Base-by-base conservation (phyloP, 1,139 yeast species). In the Hemisphaericaspora xylofermentans region DNA sequence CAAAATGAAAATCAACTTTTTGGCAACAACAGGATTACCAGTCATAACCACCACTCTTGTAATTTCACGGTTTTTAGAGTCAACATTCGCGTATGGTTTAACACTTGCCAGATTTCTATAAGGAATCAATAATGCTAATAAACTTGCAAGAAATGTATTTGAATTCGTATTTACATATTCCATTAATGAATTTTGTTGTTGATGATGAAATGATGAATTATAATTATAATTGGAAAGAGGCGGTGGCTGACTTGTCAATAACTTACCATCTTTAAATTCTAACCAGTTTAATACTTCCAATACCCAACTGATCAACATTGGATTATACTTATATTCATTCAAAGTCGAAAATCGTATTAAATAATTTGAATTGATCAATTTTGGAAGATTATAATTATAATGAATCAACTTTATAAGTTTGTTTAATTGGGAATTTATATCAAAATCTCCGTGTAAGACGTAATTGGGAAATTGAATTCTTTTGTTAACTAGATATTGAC, bases 11-110 rank as follows among this genome's bases (percentile, higher is more conserved):
- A 80, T 61, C 43, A 80, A 60, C 52, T 78, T 79, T 50, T 79
- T 80, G 0, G 85, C 84, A 8, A 80, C 82, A 22, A 74, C 74
- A 17, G 82, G 79, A 50, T 80, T 80, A 6, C 81, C 78, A 0
- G 85, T 79, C 76, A 78, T 70, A 4, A 80, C 64, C 3, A 79
- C 80, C 0, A 80, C 64, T 40, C 84, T 64, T 4, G 77, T 64
- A 3, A 69, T 54, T 37, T 71, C 74, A 26, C 63, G 60, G 2
- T 51, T 42, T 12, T 33, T 43, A 6, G 48, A 47, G 14, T 47
- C 43, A 10, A 49, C 50, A 34, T 57, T 54, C 30, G 46, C 44
- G 39, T 57, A 55, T 0, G 79, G 76, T 35, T 64, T 67, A 6
- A 46, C 43, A 19, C 68, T 53, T 26, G 78, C 56, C 49, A 64